Percentiles rank a stretch among this genome's conserved stretches.
These are phyloP conservation scores for Knoxdaviesia proteae DNA, from an alignment of 2,329 filamentous ascomycete species.

Conservation along the genomic window DNA sequence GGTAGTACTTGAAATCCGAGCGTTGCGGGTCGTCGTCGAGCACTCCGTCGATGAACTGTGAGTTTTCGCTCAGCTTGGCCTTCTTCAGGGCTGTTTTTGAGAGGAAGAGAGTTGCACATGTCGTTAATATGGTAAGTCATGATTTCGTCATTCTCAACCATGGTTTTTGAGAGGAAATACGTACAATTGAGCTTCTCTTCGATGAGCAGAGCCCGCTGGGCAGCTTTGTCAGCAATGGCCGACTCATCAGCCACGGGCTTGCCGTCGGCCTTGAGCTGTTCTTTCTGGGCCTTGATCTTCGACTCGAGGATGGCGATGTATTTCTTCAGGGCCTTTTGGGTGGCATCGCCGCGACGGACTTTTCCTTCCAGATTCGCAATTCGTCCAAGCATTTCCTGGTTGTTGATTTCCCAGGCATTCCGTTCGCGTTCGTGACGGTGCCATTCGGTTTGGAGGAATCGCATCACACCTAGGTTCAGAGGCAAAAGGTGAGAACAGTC, in stretches of 20 bases:
- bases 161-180: conserved; percentile 1
- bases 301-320: conserved; percentile 79
- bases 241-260: conserved; percentile 17
- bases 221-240: conserved; percentile 25
- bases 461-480: conserved; percentile 61
- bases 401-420: conserved; percentile 97
- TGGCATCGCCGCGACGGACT: conserved; percentile 63
- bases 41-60: no score
- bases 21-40: conserved; percentile 28
- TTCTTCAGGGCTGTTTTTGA: background rate
- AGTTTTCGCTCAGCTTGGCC: conserved; percentile 1
- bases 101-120: background rate
- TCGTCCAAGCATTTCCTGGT: conserved; percentile 95
- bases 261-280: conserved; percentile 40
- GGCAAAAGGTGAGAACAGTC: background rate
- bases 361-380: conserved; percentile 91
- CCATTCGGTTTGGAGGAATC: conserved; percentile 98
- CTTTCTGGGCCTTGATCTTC: conserved; percentile 65
- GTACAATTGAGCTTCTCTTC: conserved; percentile 35
- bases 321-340: conserved; percentile 75
- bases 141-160: no score
- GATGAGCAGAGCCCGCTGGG: conserved; percentile 23
- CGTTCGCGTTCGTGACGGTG: conserved; percentile 93
- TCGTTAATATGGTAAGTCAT: no score
- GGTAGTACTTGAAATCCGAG: conserved; percentile 35